Evolutionary conservation across 2,329 filamentous ascomycete genomes (phyloP), one percentile per base, ranked within the genome.

Genomic region (Cladosporium sp.): DNA sequence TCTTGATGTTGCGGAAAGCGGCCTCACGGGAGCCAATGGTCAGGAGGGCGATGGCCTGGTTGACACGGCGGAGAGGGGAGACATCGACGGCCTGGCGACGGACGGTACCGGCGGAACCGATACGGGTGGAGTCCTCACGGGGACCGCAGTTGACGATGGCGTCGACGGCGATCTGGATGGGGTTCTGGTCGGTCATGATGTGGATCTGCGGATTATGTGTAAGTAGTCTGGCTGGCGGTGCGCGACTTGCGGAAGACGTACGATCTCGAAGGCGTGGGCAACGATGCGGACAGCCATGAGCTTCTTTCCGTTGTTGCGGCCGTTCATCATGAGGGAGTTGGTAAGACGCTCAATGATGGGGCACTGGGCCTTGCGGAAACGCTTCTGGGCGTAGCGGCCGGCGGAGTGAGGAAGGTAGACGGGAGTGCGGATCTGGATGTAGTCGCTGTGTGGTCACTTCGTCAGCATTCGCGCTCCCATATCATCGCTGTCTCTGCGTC

Each of bases 241-340:
- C 58, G 63, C 61, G 62, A 59, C 43, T n/a, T 49, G 43, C 62
- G 53, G 43, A 16, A 34, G 72, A 91, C 92, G 83, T 90, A 97
- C 94, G 82, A 99, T 99, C 88, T 99, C 96, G 85, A 99, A 99
- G 78, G 94, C 85, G 88, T 99, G 95, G 76, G 93, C 93, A 78
- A 99, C 93, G 77, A 99, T 99, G 85, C 95, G 93, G 83, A 98
- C 94, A 81, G 95, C 96, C 93, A 96, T 97, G 81, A 98, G 90
- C 92, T 99, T 99, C 91, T 99, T 99, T 85, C 95, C 95, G 91
- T 97, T 99, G 92, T 99, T 99, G 86, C 95, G 95, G 85, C 95
- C 95, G 90, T 99, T 97, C 94, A 98, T 98, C 96, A 99, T 99
- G 82, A 99, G 90, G 68, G 95, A 98, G 91, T 99, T 99, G 88